Evolutionary conservation across 805 yeast genomes (phyloP), one percentile per base, ranked within the genome.

Genomic region (Suhomyces pyralidae): DNA sequence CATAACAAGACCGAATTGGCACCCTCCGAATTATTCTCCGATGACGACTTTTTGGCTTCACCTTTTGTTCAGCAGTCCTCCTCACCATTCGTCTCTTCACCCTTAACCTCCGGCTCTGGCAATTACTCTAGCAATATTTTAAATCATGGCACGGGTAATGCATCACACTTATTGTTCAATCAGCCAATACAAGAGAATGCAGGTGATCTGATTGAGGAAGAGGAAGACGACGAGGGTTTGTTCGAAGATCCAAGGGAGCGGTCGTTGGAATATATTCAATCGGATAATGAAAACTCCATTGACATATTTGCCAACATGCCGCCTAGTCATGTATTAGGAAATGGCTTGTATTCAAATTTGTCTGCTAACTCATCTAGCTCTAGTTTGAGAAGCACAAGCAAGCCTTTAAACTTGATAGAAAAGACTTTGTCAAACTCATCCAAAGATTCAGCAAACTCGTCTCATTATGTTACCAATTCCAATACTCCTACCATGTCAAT

Each of bases 331-430:
- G 48, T 60, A 1, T 48, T 58, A 42, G 49, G 52, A 19, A 43
- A 30, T 42, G 68, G 62, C 3, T 45, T 68, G 7, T 69, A 68
- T 53, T 53, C 61, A 1, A 65, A 63, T 43, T 54, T 60, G 5
- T 69, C 74, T 7, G 74, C 72, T 4, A 71, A 68, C 53, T 69
- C 75, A 5, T 70, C 76, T 1, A 56, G 61, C 19, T 63, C 73
- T 7, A 70, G 74, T 53, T 62, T 71, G 25, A 62, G 65, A 7
- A 56, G 60, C 14, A 54, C 51, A 7, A 54, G 43, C 17, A 53
- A 48, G 17, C 32, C 54, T 28, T 48, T 51, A 14, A 30, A 60
- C 28, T 26, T 56, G n/a, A 62, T 72, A 22, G 76, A 72, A 49
- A 70, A 70, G 51, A 64, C 70, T 3, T 40, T 58, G 10, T 72